Percentiles rank a stretch among this genome's conserved stretches.
Evolutionary conservation across 176 grass and related monocot genomes (phyloP).

Genomic region (Carex pumila): DNA sequence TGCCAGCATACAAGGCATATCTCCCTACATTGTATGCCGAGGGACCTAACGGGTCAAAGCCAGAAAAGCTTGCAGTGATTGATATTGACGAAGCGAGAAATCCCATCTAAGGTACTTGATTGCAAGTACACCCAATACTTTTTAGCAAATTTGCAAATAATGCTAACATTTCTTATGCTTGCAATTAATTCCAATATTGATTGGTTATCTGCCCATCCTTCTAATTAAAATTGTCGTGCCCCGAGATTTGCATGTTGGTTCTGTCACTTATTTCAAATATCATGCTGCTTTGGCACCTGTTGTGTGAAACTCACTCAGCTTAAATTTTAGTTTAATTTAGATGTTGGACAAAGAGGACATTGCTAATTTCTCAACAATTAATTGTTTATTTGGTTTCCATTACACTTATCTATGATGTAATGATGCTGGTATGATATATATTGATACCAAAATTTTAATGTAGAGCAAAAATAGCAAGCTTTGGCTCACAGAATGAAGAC

Average conservation of each 20-base stretch:
- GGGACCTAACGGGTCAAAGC: constrained; percentile 65
- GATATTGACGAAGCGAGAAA: constrained; percentile 80
- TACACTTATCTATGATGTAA: neutral
- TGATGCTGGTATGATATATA: neutral
- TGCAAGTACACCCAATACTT: neutral
- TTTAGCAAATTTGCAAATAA: neutral
- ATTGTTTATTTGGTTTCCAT: neutral
- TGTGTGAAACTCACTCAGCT: neutral
- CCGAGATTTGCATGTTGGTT: neutral
- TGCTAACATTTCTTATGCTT: neutral
- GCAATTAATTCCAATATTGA: neutral
- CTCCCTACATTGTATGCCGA: constrained; percentile 68
- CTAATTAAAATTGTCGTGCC: neutral
- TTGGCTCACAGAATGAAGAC: neutral
- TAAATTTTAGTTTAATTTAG: neutral
- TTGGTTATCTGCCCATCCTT: neutral
- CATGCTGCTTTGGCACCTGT: neutral
- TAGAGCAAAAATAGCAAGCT: neutral
- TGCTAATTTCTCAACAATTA: neutral
- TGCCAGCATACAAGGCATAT: constrained; percentile 85
- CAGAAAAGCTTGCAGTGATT: constrained; percentile 60
- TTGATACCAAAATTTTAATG: neutral
- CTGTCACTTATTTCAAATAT: neutral
- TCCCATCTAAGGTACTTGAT: constrained; percentile 34
- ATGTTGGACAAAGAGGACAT: neutral